phyloP scores from a whole-genome alignment of 73 alveolate genomes.

The Paramecium primaurelia region DNA sequence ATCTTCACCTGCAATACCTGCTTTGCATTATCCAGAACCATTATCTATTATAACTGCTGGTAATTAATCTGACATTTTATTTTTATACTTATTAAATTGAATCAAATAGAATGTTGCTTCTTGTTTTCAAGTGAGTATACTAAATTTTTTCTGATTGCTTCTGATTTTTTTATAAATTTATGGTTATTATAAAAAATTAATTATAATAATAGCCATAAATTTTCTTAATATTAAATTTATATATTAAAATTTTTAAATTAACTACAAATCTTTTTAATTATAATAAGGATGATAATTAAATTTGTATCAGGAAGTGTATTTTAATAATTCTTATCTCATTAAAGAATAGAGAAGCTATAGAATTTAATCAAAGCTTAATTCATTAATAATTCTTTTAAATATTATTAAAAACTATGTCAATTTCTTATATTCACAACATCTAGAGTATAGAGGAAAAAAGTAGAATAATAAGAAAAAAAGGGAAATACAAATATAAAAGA shows the following conservation, averaged over 20 bases:
- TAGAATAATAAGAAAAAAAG: no score
- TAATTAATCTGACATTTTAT: neutral
- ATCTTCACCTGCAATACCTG: slow-evolving; percentile 97
- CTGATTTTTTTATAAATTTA: neutral
- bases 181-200: neutral
- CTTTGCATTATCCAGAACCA: slow-evolving; percentile 90
- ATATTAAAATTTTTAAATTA: no score
- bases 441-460: no score
- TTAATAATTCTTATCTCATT: no score
- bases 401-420: no score
- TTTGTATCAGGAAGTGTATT: no score
- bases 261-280: neutral
- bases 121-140: neutral
- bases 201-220: neutral
- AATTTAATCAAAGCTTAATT: no score
- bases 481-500: no score
- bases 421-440: no score
- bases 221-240: neutral
- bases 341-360: no score
- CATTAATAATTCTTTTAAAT: no score
- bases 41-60: slow-evolving; percentile 58
- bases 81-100: neutral
- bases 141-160: neutral
- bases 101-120: neutral
- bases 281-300: no score